Evolutionary conservation across 2,329 filamentous ascomycete genomes (phyloP).

Genomic region (Hysterium pulicare): DNA sequence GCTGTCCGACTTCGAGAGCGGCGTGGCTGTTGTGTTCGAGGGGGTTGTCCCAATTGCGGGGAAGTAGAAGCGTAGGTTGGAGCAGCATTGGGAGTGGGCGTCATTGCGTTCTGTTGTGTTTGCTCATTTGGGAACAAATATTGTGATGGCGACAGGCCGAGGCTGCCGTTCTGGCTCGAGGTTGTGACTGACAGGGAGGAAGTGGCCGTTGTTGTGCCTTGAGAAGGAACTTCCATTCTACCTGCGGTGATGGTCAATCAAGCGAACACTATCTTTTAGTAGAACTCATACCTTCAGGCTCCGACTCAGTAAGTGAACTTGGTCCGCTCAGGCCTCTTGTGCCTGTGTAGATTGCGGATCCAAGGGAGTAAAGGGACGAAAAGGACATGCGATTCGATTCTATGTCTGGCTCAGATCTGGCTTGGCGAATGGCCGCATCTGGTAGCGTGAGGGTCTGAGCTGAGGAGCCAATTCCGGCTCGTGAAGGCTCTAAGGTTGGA

Average conservation of each 20-base stretch:
- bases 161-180: conserved; percentile 41
- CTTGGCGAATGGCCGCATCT: conserved; percentile 48
- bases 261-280: neutral
- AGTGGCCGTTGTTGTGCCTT: conserved; percentile 42
- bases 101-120: conserved; percentile 5
- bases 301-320: conserved; percentile 45
- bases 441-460: conserved; percentile 38
- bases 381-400: conserved; percentile 67
- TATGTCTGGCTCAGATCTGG: conserved; percentile 43
- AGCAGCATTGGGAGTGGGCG: neutral
- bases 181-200: conserved; percentile 44
- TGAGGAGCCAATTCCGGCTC: conserved; percentile 14
- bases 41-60: conserved; percentile 14
- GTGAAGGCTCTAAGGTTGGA: conserved; percentile 27
- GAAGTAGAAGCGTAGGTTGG: conserved; percentile 14
- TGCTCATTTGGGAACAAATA: conserved; percentile 32
- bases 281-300: conserved; percentile 39
- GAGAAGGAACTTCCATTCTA: conserved; percentile 25
- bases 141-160: conserved; percentile 40
- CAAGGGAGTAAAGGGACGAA: conserved; percentile 69
- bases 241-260: conserved; percentile 15
- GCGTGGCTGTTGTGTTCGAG: conserved; percentile 14
- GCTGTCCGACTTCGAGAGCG: conserved; percentile 42
- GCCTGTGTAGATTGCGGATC: conserved; percentile 55
- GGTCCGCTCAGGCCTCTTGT: conserved; percentile 49